Percentiles rank a stretch among this genome's conserved stretches.
These are phyloP conservation scores for Sesbania bispinosa DNA, from an alignment of 306 rosid genomes.

Conservation along the genomic window DNA sequence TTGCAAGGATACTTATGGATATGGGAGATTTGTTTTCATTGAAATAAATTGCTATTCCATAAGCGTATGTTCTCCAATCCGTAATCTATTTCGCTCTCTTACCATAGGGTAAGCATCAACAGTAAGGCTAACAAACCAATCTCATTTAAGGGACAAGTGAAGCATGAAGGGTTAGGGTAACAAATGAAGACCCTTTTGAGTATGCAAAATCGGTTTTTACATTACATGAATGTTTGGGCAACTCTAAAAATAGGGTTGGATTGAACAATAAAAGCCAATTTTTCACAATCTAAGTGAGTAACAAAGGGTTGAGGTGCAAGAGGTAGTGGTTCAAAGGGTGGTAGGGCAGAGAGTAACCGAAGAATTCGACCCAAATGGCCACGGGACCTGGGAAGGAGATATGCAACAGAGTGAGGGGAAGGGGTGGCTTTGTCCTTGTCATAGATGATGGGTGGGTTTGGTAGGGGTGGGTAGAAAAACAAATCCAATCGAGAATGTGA, in stretches of 20 bases:
- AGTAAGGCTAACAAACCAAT: slow-evolving; percentile 74
- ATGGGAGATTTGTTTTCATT: too few relatives aligned
- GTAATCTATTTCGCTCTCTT: too few relatives aligned
- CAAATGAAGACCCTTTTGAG: slow-evolving; percentile 60
- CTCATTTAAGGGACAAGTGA: slow-evolving; percentile 68
- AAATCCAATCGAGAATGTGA: slow-evolving; percentile 53
- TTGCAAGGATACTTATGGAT: too few relatives aligned
- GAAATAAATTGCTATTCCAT: too few relatives aligned
- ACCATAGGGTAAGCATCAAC: slow-evolving; percentile 75
- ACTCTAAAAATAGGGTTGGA: slow-evolving; percentile 63
- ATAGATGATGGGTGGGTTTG: slow-evolving; percentile 44
- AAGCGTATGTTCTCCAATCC: too few relatives aligned
- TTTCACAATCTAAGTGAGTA: slow-evolving; percentile 54
- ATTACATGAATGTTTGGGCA: slow-evolving; percentile 77
- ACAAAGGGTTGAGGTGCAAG: slow-evolving; percentile 79
- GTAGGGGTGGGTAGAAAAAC: slow-evolving; percentile 56
- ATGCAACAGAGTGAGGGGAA: slow-evolving; percentile 69
- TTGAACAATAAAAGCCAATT: slow-evolving; percentile 58
- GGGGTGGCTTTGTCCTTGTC: slow-evolving; percentile 29
- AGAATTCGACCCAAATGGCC: slow-evolving; percentile 56
- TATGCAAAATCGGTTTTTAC: slow-evolving; percentile 76
- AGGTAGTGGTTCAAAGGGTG: slow-evolving; percentile 85
- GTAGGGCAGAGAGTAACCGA: slow-evolving; percentile 58
- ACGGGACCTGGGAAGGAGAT: slow-evolving; percentile 65
- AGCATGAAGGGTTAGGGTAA: slow-evolving; percentile 76